Evolutionary conservation across 2,329 filamentous ascomycete species (phyloP), one percentile per base, ranked within the genome.

Genomic region (Fusarium oligoseptatum): DNA sequence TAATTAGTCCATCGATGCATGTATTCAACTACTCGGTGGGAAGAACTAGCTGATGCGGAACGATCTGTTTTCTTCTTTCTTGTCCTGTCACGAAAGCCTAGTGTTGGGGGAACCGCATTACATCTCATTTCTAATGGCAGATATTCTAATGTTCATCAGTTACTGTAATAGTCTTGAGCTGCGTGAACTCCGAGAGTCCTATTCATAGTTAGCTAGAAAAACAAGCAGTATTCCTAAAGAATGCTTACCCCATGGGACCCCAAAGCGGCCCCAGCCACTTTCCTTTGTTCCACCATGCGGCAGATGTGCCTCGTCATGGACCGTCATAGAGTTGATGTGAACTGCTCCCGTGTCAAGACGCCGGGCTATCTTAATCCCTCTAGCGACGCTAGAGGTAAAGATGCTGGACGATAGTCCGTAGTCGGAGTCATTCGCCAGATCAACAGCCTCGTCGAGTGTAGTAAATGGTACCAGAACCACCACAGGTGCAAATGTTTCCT

Each of bases 211-310:
- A 45, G 43, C 12, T 14, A 24, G 20, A 24, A 15, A 4, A 7
- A 15, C 7, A 22, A 45, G 20, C 15, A 15, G 7, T 24, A 22
- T 6, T 15, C 2, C 14, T 3, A 15, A 45, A 15, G 8, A 24
- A 20, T 24, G 4, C 20, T 45, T 45, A 45, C 43, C 43, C 43
- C 43, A 45, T 8, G 43, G 43, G 12, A 45, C 43, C 24, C 43
- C 43, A 45, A 71, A 71, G 5, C 69, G 34, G 6, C 69, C 69
- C 17, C 68, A 71, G 4, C 69, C 69, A 27, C 69, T 71, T 6
- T 66, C 64, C 41, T 71, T 71, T 52, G 61, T 66, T 6, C 69
- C 69, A 34, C 69, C 69, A 3, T 71, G 69, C 8, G 69, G 69
- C 22, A 71, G 29, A 36, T 50, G 61, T 9, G 62, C 57, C 34